Evolutionary conservation across 495 filamentous ascomycete species (phyloP), one percentile per base, ranked within the genome.

Genomic region (Diplogelasinospora grovesii): DNA sequence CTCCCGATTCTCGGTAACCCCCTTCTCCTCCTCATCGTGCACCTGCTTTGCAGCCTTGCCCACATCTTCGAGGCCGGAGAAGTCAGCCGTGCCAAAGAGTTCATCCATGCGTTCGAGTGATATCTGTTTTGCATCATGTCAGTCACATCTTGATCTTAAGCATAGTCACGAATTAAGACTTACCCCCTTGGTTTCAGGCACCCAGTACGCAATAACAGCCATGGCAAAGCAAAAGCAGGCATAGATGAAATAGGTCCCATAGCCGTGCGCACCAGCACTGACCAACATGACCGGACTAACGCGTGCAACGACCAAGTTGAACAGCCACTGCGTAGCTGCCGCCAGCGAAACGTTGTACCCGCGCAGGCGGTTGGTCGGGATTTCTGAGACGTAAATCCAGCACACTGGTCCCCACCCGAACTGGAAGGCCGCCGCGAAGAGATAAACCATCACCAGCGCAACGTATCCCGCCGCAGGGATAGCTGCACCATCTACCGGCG

Each of bases 361-460:
- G 29, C 82, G 71, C 1, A 85, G 70, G 1, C 82, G 73, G 1
- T 79, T 79, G 3, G 78, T 78, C 7, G 82, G 82, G 49, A 87
- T 85, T 64, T 85, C 79, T n/a, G 36, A 39, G 32, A 84, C 74
- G 46, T 79, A 78, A 36, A 81, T 83, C 83, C 81, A 85, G 53
- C 80, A 83, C 22, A 79, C 77, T 3, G 81, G 82, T 0, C 82
- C 82, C 81, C 81, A 85, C 20, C 80, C 80, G 46, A 83, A 83
- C 40, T 83, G 81, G 68, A 83, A 83, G 63, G 80, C 79, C 4
- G 71, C 73, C 4, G 79, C 81, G 46, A 82, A 83, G 21, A 82
- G 64, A 63, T 79, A 85, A 42, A 85, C 79, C 52, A 77, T 78
- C 24, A 80, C 72, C 8, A 83, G 67, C 1, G 79, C 79, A 26